A percentile compares a stretch with the other conserved stretches of the same genome.
phyloP scores from a whole-genome alignment of 306 rosid species.

The Cicer arietinum region DNA sequence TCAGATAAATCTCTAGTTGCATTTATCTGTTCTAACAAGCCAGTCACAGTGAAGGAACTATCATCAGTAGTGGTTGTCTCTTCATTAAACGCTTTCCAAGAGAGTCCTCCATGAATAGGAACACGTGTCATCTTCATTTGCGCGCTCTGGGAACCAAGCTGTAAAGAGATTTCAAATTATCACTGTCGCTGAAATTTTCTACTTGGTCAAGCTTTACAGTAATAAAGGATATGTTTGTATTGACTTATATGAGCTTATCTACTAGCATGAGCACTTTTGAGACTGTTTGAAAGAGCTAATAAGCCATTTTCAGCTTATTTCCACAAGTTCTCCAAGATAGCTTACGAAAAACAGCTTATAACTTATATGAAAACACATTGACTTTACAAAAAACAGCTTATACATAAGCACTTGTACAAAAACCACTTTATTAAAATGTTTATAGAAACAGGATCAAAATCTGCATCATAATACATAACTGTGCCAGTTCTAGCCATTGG shows the following conservation, averaged over 20 bases:
- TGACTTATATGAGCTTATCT: no score
- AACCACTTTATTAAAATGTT: no score
- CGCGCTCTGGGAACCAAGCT: constrained; percentile 88
- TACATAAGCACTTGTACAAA: no score
- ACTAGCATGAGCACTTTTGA: no score
- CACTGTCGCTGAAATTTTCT: constrained; percentile 12
- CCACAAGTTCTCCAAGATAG: no score
- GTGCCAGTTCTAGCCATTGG: background rate
- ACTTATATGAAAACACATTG: no score
- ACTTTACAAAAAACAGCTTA: no score
- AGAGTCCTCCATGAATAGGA: constrained; percentile 86
- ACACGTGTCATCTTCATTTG: constrained; percentile 87
- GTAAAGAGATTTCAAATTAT: constrained; percentile 36
- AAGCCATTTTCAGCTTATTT: no score
- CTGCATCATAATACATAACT: no score
- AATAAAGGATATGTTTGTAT: background rate
- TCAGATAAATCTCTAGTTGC: constrained; percentile 91
- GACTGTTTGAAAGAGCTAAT: no score
- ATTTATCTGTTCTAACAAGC: constrained; percentile 92
- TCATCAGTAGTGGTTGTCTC: constrained; percentile 75
- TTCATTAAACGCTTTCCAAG: constrained; percentile 86
- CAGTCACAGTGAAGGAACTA: constrained; percentile 69
- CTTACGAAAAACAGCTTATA: no score
- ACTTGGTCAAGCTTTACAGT: constrained; percentile 1
- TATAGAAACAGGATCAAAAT: no score